Percentiles rank a stretch among this genome's conserved stretches.
phyloP scores from a whole-genome alignment of 1,284 basidiomycete species.

The Chalciporus sp. region DNA sequence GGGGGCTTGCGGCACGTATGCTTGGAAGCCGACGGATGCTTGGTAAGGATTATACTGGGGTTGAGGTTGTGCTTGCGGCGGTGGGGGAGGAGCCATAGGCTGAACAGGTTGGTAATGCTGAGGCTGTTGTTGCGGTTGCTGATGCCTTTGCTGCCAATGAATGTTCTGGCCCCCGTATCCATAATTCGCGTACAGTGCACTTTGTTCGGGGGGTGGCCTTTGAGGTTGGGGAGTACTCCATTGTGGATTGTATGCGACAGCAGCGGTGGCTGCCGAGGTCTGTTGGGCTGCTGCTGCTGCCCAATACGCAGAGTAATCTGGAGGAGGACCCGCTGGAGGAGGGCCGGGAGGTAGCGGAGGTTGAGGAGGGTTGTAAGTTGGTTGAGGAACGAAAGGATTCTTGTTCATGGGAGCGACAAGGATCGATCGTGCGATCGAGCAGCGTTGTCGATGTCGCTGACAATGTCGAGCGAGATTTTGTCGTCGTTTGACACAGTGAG shows the following conservation, averaged over 20 bases:
- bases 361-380: slow-evolving; percentile 66
- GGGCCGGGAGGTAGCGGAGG: slow-evolving; percentile 79
- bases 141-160: slow-evolving; percentile 66
- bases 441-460: slow-evolving; percentile 2
- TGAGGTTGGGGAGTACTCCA: slow-evolving; percentile 64
- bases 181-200: slow-evolving; percentile 81
- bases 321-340: slow-evolving; percentile 70
- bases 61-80: slow-evolving; percentile 57
- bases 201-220: slow-evolving; percentile 70
- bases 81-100: slow-evolving; percentile 51
- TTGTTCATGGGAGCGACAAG: slow-evolving; percentile 61
- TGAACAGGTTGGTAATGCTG: slow-evolving; percentile 56
- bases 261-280: slow-evolving; percentile 28
- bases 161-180: slow-evolving; percentile 69
- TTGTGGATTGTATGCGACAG: slow-evolving; percentile 60
- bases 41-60: slow-evolving; percentile 78
- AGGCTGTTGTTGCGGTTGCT: slow-evolving; percentile 40
- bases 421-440: slow-evolving; percentile 17
- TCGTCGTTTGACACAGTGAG: slow-evolving; percentile 28
- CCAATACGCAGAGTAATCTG: slow-evolving; percentile 80
- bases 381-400: slow-evolving; percentile 74
- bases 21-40: slow-evolving; percentile 66
- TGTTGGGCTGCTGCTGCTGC: slow-evolving; percentile 53
- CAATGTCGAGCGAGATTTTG: slow-evolving; percentile 13
- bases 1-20: slow-evolving; percentile 63